Percentiles rank a stretch among this genome's conserved stretches.
Evolutionary conservation across 495 filamentous ascomycete species (phyloP).

Genomic region (Hypomontagnella submonticulosa): DNA sequence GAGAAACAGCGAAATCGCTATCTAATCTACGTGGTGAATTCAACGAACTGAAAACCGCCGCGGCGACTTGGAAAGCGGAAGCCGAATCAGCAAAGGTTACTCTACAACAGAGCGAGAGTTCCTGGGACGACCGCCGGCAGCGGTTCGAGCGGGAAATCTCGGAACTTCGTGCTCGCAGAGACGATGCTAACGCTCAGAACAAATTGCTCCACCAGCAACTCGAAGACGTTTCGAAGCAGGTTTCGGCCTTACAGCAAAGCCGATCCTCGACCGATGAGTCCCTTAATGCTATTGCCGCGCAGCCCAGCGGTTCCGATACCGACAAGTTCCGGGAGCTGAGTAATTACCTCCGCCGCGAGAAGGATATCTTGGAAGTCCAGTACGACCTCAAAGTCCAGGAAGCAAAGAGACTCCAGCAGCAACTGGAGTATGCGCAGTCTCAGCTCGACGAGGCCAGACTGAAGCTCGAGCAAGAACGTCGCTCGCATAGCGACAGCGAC

Average conservation of each 20-base stretch:
- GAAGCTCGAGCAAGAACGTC: conserved; percentile 88
- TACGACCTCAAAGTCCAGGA: conserved; percentile 89
- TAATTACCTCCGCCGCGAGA: conserved; percentile 90
- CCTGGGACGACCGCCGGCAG: conserved; percentile 83
- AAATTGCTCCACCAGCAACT: conserved; percentile 88
- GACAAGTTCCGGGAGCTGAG: conserved; percentile 86
- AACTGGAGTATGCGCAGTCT: conserved; percentile 84
- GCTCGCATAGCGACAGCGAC: conserved; percentile 75
- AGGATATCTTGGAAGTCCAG: conserved; percentile 96
- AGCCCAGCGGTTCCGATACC: conserved; percentile 51
- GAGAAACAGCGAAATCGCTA: conserved; percentile 85
- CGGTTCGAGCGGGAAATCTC: conserved; percentile 83
- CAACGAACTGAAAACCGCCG: conserved; percentile 81
- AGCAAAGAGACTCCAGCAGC: conserved; percentile 84
- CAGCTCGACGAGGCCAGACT: conserved; percentile 88
- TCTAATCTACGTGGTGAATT: conserved; percentile 81
- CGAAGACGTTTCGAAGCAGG: conserved; percentile 81
- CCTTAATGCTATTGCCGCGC: conserved; percentile 42
- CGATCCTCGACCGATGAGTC: conserved; percentile 65
- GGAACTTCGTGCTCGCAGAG: conserved; percentile 79
- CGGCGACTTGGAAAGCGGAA: conserved; percentile 75
- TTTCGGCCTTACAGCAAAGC: conserved; percentile 78
- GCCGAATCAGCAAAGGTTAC: conserved; percentile 83
- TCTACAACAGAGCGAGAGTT: conserved; percentile 82
- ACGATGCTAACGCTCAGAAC: conserved; percentile 87